Base-by-base conservation (phyloP, 2,329 filamentous ascomycete genomes). In the Exophiala calicioides region DNA sequence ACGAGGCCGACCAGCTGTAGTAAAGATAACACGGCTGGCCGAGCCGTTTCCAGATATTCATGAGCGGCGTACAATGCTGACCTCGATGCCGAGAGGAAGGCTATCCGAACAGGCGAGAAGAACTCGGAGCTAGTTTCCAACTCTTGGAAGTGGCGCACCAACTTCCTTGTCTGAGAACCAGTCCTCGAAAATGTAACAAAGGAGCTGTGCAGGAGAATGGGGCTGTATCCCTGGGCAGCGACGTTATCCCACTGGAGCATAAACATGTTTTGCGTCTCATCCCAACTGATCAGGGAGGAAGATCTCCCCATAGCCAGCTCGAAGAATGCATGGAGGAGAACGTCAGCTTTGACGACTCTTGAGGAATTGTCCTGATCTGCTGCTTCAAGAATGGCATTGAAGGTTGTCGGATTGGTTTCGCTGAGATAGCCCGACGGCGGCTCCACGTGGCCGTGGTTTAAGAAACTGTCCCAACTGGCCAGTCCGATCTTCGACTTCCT, bases 141-240 rank as follows among this genome's bases (percentile, higher is more conserved):
- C 8, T 13, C 30, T 19, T 46, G 10, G 24, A 43, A 40, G 24
- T 36, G 26, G 5, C 33, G 20, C 4, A 30, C 31, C 4, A 55
- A 27, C 9, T 19, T 29, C 21, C 44, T 50, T 8, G 45, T 44
- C 9, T 19, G 13, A 15, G 21, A 13, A 8, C 44, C 56, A 23
- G 47, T 36, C 2, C n/a, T 29, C 13, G 32, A 29, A 15, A 53
- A 40, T 19, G 20, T 30, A n/a, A 45, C 44, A n/a, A 50, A 47
- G 15, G 41, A 35, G 10, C 32, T 37, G 20, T 35, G 20, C 5
- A 55, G 27, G 10, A 57, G 23, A 15, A 16, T 30, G 15, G 34
- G 23, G 39, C 51, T 58, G 39, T 53, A 55, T 2, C 80, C 80
- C 2, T 74, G 74, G 21, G 78, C 65, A 2, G 74, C 66, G 1